Conservation (phyloP, 2,329 filamentous ascomycete species). For the Huntiella omanensis region DNA sequence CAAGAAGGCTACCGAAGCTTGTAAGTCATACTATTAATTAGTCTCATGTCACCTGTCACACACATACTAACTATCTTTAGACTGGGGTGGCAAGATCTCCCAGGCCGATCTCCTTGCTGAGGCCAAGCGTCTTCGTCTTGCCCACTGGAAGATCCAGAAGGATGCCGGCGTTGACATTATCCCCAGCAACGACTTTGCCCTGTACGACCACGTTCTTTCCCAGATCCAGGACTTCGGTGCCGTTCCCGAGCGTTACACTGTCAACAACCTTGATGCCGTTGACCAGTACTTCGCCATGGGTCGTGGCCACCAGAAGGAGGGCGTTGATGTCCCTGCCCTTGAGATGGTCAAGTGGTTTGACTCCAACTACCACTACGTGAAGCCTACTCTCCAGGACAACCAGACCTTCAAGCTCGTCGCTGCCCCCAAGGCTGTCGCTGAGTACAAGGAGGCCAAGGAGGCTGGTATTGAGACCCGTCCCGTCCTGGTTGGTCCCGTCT, state of each 20-base stretch:
- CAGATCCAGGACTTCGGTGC: conserved; percentile 97
- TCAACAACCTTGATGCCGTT: conserved; percentile 67
- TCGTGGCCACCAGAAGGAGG: conserved; percentile 89
- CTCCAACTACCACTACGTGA: conserved; percentile 99
- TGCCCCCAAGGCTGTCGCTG: conserved; percentile 79
- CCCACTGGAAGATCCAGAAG: conserved; percentile 99
- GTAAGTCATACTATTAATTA: conserved; percentile 22
- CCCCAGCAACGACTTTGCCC: conserved; percentile 98
- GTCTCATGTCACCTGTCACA: conserved; percentile 5
- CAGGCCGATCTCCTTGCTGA: conserved; percentile 79
- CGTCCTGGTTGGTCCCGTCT: conserved; percentile 87
- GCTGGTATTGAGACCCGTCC: conserved; percentile 84
- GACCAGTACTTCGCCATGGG: conserved; percentile 99
- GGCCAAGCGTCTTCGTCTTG: conserved; percentile 89
- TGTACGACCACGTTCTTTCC: conserved; percentile 93
- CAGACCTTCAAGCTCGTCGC: conserved; percentile 81
- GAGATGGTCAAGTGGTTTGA: conserved; percentile 99
- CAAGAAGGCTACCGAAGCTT: conserved; percentile 99
- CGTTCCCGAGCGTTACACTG: conserved; percentile 82
- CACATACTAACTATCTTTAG: conserved; percentile 16
- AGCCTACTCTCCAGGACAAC: conserved; percentile 92
- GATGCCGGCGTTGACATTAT: conserved; percentile 94
- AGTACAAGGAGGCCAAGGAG: conserved; percentile 97
- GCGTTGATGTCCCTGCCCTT: conserved; percentile 78
- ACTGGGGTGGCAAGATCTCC: conserved; percentile 87